These are phyloP conservation scores for Ceratocystis lukuohia DNA, from an alignment of 2,329 filamentous ascomycete species.

Conservation along the genomic window DNA sequence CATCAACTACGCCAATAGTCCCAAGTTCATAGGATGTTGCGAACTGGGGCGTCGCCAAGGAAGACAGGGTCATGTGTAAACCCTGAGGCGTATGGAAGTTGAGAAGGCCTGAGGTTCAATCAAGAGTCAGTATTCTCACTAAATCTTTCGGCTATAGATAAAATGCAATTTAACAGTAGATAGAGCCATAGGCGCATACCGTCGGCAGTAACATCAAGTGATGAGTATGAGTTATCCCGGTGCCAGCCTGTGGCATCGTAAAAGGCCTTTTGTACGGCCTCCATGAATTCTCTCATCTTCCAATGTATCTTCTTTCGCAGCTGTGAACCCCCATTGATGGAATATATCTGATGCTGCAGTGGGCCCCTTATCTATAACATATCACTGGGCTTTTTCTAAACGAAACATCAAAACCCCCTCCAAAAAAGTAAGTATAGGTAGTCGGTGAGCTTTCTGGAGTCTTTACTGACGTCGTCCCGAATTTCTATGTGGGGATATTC, in stretches of 20 bases:
- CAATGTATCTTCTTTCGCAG: slow-evolving; percentile 20
- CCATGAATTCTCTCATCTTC: slow-evolving; percentile 88
- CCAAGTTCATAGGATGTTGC: slow-evolving; percentile 88
- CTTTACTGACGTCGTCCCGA: not conserved
- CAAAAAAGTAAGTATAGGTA: not conserved
- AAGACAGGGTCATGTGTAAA: slow-evolving; percentile 74
- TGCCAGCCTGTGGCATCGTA: slow-evolving; percentile 79
- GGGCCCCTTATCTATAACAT: not conserved
- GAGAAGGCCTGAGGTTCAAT: slow-evolving; percentile 50
- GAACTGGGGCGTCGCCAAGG: slow-evolving; percentile 82
- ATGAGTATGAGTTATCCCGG: slow-evolving; percentile 80
- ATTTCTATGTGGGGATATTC: not conserved
- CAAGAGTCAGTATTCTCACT: not conserved
- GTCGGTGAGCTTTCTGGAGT: not conserved
- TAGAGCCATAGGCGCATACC: slow-evolving; percentile 35
- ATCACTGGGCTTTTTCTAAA: not conserved
- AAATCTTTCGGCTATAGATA: not conserved
- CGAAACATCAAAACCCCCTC: not conserved
- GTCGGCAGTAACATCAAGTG: slow-evolving; percentile 70
- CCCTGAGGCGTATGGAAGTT: slow-evolving; percentile 79
- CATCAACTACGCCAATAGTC: slow-evolving; percentile 81
- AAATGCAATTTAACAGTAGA: not conserved
- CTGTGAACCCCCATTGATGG: not conserved
- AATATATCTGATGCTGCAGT: not conserved
- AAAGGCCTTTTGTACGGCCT: slow-evolving; percentile 87